Conservation (phyloP, 2,329 filamentous ascomycete genomes). For the Aspergillus sp. region DNA sequence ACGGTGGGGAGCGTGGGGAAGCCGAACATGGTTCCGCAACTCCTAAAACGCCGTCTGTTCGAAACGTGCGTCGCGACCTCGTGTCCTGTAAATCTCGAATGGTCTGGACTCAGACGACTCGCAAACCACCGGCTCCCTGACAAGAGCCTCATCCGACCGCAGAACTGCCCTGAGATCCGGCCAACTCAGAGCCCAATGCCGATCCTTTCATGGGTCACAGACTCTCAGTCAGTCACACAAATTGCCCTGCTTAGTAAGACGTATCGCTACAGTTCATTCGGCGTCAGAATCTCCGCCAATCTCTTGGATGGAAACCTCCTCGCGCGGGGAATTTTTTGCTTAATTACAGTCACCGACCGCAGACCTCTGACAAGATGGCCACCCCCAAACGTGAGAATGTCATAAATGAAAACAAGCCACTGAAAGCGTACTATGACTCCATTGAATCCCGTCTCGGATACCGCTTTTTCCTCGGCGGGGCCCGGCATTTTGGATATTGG, state of each 20-base stretch:
- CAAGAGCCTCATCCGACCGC: neutral
- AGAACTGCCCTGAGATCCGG: neutral
- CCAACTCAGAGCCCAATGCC: neutral
- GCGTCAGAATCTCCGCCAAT: neutral
- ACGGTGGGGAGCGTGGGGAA: neutral
- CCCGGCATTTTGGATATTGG: slow-evolving; percentile 54
- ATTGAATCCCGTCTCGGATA: slow-evolving; percentile 43
- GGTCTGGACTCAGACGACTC: neutral
- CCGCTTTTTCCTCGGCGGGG: slow-evolving; percentile 44
- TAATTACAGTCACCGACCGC: neutral
- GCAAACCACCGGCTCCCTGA: neutral
- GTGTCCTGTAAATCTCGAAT: neutral
- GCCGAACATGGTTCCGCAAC: neutral
- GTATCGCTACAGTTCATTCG: neutral
- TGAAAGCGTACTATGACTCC: slow-evolving; percentile 44
- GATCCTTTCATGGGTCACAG: neutral
- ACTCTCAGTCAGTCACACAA: neutral
- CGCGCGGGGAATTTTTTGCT: neutral
- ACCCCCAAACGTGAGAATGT: neutral
- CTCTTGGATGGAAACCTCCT: neutral
- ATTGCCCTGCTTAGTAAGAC: neutral
- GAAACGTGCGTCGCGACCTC: neutral
- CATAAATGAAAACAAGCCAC: neutral
- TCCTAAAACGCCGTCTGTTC: neutral
- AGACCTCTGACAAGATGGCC: neutral